Conservation (phyloP, 805 yeast species). For the Jamesozyma spencerorum region DNA sequence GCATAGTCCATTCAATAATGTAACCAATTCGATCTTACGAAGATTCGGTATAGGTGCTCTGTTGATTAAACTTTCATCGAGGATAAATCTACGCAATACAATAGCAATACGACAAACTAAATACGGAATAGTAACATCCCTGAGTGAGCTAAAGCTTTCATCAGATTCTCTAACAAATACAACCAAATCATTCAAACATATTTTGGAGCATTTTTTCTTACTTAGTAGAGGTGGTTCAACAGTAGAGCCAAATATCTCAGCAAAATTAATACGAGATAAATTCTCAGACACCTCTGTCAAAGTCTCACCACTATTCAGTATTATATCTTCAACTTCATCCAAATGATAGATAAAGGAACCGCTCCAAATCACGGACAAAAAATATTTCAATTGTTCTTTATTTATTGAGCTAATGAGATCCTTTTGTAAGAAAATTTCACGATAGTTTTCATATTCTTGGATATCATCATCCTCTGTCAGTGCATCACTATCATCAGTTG, state of each 20-base stretch:
- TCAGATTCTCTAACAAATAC: constrained; percentile 29
- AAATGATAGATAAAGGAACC: constrained; percentile 51
- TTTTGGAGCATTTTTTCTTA: constrained; percentile 41
- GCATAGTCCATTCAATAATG: constrained; percentile 38
- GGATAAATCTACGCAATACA: constrained; percentile 51
- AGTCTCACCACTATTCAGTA: constrained; percentile 22
- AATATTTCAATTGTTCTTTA: constrained; percentile 32
- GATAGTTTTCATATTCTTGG: constrained; percentile 36
- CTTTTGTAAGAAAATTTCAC: constrained; percentile 34
- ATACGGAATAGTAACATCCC: constrained; percentile 34
- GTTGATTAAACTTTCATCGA: constrained; percentile 51
- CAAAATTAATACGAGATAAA: constrained; percentile 36
- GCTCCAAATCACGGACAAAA: constrained; percentile 44
- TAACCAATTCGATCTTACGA: constrained; percentile 53
- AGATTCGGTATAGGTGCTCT: constrained; percentile 57
- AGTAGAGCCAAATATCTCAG: constrained; percentile 56
- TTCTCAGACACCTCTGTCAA: constrained; percentile 32
- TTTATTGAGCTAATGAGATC: constrained; percentile 27
- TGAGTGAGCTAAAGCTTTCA: constrained; percentile 13
- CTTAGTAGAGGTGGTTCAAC: constrained; percentile 36
- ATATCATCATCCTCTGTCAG: constrained; percentile 39
- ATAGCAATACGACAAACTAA: constrained; percentile 51
- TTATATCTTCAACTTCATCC: constrained; percentile 43
- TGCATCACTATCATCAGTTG: constrained; percentile 21
- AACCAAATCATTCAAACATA: constrained; percentile 49